phyloP scores from a whole-genome alignment of 23 red algal genomes.

The Gracilaria gracilis region DNA sequence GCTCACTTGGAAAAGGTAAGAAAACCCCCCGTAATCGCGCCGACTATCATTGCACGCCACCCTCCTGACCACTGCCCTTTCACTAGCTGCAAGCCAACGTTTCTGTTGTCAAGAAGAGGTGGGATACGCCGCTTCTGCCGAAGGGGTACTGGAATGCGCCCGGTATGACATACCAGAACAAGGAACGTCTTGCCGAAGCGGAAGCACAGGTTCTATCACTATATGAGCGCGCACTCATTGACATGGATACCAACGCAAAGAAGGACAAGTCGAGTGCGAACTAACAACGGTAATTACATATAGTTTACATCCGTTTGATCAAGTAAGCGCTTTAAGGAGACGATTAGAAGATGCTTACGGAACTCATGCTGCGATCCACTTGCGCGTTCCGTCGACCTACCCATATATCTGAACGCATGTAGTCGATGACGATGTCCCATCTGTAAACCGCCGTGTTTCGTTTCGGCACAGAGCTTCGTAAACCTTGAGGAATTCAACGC shows the following conservation, averaged over 20 bases:
- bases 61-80: background rate
- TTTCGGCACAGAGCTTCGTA: constrained; percentile 2
- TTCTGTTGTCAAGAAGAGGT: constrained; percentile 4
- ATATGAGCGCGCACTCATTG: constrained; percentile 17
- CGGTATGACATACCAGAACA: constrained; percentile 18
- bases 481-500: background rate
- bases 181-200: constrained; percentile 33
- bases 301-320: constrained; percentile 12
- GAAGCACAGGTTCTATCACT: constrained; percentile 39
- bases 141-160: constrained; percentile 35
- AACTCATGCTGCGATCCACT: background rate
- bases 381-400: background rate
- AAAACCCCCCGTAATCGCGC: background rate
- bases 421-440: background rate
- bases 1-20: constrained; percentile 49
- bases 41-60: background rate
- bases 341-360: background rate
- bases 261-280: background rate
- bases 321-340: constrained; percentile 30
- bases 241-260: constrained; percentile 4
- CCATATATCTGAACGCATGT: background rate
- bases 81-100: constrained; percentile 18
- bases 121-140: constrained; percentile 21
- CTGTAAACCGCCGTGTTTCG: background rate
- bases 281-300: background rate